These are phyloP conservation scores for Xylariaceae sp. DNA, from an alignment of 2,329 filamentous ascomycete species.

Conservation along the genomic window DNA sequence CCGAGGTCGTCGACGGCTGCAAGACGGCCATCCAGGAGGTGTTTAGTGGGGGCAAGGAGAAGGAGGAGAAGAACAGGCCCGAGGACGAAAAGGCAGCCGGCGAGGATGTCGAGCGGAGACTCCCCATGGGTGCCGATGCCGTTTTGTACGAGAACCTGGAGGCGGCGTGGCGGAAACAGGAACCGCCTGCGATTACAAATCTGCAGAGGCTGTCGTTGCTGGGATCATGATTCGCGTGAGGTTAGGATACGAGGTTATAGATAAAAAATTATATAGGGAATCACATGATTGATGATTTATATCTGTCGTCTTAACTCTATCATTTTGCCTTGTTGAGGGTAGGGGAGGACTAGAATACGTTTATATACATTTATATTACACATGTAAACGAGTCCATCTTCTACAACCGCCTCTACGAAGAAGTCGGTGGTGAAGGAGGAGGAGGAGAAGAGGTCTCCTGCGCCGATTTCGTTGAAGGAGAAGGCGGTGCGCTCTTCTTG, in stretches of 20 bases:
- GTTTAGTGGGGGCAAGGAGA: constrained; percentile 49
- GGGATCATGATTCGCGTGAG: constrained; percentile 39
- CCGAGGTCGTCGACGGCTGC: constrained; percentile 74
- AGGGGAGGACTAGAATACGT: constrained; percentile 8
- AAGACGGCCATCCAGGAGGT: constrained; percentile 69
- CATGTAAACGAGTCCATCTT: constrained; percentile 14
- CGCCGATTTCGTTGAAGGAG: not conserved
- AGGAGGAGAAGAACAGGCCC: constrained; percentile 12
- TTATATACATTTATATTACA: constrained; percentile 38
- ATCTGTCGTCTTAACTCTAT: not conserved
- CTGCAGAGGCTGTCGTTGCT: constrained; percentile 55
- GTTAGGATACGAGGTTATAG: not conserved
- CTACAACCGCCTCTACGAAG: constrained; percentile 25
- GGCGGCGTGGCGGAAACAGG: constrained; percentile 48
- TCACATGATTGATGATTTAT: not conserved
- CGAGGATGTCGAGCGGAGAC: constrained; percentile 36
- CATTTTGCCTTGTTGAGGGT: not conserved
- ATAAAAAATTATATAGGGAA: constrained; percentile 7
- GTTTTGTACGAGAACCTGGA: constrained; percentile 56
- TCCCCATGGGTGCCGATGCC: constrained; percentile 54
- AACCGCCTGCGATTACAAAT: constrained; percentile 51
- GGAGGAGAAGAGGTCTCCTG: constrained; percentile 21
- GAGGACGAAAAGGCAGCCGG: constrained; percentile 31
- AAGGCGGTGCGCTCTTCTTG: not conserved
- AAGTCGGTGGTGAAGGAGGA: constrained; percentile 19